A percentile compares a stretch with the other conserved stretches of the same genome.
Evolutionary conservation across 495 filamentous ascomycete species (phyloP).

Genomic region (Venustampulla echinocandica): DNA sequence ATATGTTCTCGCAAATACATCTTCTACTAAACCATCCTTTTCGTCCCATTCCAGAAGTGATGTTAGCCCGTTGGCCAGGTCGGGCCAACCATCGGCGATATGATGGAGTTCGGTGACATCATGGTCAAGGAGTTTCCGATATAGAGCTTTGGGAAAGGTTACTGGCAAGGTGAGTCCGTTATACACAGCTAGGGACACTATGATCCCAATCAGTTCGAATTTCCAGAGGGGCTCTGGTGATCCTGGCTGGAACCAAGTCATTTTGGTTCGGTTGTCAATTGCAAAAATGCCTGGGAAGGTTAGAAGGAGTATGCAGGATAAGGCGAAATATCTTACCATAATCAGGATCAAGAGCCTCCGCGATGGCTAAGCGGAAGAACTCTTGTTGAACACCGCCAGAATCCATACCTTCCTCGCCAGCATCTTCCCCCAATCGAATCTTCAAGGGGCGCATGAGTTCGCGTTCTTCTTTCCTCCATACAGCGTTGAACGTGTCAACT

Average conservation of each 20-base stretch:
- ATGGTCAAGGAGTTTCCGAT: constrained; percentile 64
- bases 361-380: constrained; percentile 78
- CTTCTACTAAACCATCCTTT: constrained; percentile 66
- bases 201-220: constrained; percentile 80
- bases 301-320: constrained; percentile 10
- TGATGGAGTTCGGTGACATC: constrained; percentile 57
- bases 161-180: constrained; percentile 87
- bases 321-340: constrained; percentile 42
- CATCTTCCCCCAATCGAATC: constrained; percentile 70
- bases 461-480: constrained; percentile 76
- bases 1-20: constrained; percentile 73
- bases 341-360: constrained; percentile 64
- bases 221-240: constrained; percentile 77
- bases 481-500: constrained; percentile 71
- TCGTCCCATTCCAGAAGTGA: constrained; percentile 62
- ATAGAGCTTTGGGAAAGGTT: constrained; percentile 77
- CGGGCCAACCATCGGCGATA: constrained; percentile 83
- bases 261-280: constrained; percentile 59
- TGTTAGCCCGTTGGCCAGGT: constrained; percentile 63
- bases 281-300: constrained; percentile 47
- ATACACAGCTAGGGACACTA: constrained; percentile 85
- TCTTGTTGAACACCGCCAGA: constrained; percentile 93
- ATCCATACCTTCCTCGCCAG: constrained; percentile 84
- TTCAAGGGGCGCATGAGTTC: constrained; percentile 82
- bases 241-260: constrained; percentile 81